Base-by-base conservation (phyloP, 768 basidiomycete species). In the Inosperma sp. region DNA sequence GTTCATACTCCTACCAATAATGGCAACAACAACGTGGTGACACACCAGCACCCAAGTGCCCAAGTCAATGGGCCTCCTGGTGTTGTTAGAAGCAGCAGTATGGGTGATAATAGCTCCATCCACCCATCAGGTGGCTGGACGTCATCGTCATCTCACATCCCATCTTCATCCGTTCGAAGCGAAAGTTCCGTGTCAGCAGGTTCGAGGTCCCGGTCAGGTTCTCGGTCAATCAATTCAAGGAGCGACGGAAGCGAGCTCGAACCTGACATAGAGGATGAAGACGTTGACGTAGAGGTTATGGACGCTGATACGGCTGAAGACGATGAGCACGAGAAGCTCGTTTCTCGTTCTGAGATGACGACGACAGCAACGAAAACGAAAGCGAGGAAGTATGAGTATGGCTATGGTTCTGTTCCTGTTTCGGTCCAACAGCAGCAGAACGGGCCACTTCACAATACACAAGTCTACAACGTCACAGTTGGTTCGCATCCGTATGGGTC, bases 161-260 rank as follows among this genome's bases (percentile, higher is more conserved):
- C 48, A 16, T 55, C 53, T 7, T 45, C 48, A 19, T 55, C 53
- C 6, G 40, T 55, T 65, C 21, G 52, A 51, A 35, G 52, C 50
- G 35, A 26, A 35, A 39, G 56, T 47, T 46, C 48, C 45, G 45
- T n/a, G 25, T 59, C 66, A 6, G 55, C 61, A 23, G 39, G 58
- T 56, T 48, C 53, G 44, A 34, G 60, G 44, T 45, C 53, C 53
- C 21, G 59, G 55, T 47, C 53, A 56, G 14, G 57, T 21, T 53
- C 49, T 14, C n/a, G 35, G 19, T 31, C 30, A 8, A 35, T 35
- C 17, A 30, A 17, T 7, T 44, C 43, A 3, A 37, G 35, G n/a
- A 39, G 55, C 10, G 52, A 53, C 44, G 60, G 33, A 35, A 35
- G 56, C 17, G 59, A 46, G n/a, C 31, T 55, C 1, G 56, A 50